Evolutionary conservation across 345 rosid genomes (phyloP).

Genomic region (Luvunga scandens): DNA sequence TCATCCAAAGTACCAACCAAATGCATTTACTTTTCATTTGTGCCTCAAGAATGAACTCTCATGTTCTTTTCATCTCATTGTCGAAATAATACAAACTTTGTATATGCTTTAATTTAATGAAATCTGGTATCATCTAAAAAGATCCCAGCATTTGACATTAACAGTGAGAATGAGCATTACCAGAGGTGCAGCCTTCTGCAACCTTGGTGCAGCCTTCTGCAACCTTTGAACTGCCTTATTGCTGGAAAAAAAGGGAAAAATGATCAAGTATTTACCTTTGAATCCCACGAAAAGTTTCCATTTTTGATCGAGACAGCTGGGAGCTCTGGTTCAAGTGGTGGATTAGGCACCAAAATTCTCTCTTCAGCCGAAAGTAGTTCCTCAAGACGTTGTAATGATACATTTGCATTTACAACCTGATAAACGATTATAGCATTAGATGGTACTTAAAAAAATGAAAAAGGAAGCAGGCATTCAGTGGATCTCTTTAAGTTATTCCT

Average conservation of each 20-base stretch:
- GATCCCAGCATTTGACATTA: neutral
- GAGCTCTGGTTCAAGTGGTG: conserved; percentile 68
- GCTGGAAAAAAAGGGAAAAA: neutral
- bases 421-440: conserved; percentile 16
- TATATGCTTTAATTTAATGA: neutral
- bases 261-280: conserved; percentile 47
- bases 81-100: neutral
- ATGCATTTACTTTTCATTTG: neutral
- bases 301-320: conserved; percentile 80
- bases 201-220: neutral
- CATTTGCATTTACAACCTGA: conserved; percentile 89
- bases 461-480: neutral
- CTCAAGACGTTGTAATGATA: conserved; percentile 85
- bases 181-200: neutral
- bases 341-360: conserved; percentile 69
- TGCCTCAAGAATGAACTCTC: neutral
- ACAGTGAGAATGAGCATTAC: neutral
- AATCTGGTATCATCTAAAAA: neutral
- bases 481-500: neutral
- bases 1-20: neutral
- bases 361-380: conserved; percentile 84
- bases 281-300: conserved; percentile 90
- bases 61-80: neutral
- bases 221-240: neutral
- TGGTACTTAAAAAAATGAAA: neutral